Conservation (phyloP, 148 eudicot genomes). For the Dysphania ambrosioides region DNA sequence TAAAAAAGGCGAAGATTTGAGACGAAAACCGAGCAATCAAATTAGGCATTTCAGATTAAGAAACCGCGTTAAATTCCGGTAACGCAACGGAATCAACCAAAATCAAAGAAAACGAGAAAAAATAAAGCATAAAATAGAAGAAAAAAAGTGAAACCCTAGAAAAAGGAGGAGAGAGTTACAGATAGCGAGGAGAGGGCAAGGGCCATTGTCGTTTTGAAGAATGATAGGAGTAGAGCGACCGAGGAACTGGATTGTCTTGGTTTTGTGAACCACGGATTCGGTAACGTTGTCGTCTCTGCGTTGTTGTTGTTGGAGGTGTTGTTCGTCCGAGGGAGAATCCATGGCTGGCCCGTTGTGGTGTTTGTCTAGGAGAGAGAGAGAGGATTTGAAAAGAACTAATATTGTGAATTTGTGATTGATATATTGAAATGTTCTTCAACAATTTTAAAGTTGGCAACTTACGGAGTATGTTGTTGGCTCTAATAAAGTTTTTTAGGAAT, state of each 20-base stretch:
- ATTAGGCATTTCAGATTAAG: constrained; percentile 5
- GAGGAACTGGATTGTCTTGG: constrained; percentile 65
- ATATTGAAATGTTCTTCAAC: no score
- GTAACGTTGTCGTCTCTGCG: constrained; percentile 34
- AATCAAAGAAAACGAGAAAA: background rate
- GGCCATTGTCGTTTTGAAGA: constrained; percentile 96
- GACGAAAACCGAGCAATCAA: background rate
- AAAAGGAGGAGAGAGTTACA: constrained; percentile 43
- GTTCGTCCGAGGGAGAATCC: constrained; percentile 27
- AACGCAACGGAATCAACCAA: background rate
- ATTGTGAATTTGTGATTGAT: no score
- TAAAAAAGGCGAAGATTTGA: background rate
- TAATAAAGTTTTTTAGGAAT: no score
- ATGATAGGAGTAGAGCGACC: constrained; percentile 66
- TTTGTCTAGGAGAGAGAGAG: constrained; percentile 1
- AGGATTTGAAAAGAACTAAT: no score
- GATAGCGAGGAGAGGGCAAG: constrained; percentile 94
- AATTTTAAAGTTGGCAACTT: no score
- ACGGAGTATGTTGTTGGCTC: no score
- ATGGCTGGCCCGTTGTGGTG: constrained; percentile 19
- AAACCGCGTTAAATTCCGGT: background rate
- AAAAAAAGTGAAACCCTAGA: constrained; percentile 40
- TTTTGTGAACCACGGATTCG: constrained; percentile 42
- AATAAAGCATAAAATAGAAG: no score
- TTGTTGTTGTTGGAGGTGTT: constrained; percentile 17